A percentile compares a stretch with the other conserved stretches of the same genome.
phyloP scores from a whole-genome alignment of 352 stramenopile genomes.

The Plasmopara halstedii region DNA sequence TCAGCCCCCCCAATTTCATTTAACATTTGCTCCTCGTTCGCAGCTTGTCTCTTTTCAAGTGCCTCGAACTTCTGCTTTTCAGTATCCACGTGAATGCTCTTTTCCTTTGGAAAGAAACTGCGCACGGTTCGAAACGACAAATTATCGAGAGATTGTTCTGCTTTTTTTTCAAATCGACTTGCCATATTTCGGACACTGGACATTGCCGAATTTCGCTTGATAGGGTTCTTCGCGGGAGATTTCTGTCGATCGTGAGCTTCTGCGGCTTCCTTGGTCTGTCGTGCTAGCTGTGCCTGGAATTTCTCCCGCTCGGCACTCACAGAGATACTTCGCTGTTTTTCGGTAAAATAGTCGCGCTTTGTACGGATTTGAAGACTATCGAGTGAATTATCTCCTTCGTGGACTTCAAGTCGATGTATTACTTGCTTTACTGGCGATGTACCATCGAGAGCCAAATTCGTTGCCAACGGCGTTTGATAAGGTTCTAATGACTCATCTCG shows the following conservation, averaged over 20 bases:
- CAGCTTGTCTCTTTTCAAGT: conserved; percentile 30
- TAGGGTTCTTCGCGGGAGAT: conserved; percentile 8
- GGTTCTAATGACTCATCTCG: conserved; percentile 12
- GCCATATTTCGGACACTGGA: conserved; percentile 38
- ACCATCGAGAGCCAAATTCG: conserved; percentile 19
- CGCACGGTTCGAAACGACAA: conserved; percentile 45
- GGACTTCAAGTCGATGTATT: conserved; percentile 45
- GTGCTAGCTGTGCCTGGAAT: conserved; percentile 17
- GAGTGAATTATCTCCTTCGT: conserved; percentile 21
- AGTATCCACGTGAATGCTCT: conserved; percentile 34
- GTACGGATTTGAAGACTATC: conserved; percentile 45
- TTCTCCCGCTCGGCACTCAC: conserved; percentile 31
- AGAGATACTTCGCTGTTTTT: conserved; percentile 27
- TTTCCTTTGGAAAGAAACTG: conserved; percentile 44
- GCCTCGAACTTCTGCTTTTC: conserved; percentile 50
- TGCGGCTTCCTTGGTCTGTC: conserved; percentile 16
- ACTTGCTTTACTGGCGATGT: conserved; percentile 38
- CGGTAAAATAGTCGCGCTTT: conserved; percentile 48
- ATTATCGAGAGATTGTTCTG: conserved; percentile 36
- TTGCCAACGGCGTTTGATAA: conserved; percentile 23
- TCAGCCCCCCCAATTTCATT: no score
- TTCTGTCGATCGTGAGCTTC: conserved; percentile 13
- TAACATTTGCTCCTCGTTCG: conserved; percentile 9
- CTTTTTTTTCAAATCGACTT: conserved; percentile 37
- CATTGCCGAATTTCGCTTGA: conserved; percentile 19